Conservation (phyloP, 2,329 filamentous ascomycete genomes). For the Fusarium equiseti region DNA sequence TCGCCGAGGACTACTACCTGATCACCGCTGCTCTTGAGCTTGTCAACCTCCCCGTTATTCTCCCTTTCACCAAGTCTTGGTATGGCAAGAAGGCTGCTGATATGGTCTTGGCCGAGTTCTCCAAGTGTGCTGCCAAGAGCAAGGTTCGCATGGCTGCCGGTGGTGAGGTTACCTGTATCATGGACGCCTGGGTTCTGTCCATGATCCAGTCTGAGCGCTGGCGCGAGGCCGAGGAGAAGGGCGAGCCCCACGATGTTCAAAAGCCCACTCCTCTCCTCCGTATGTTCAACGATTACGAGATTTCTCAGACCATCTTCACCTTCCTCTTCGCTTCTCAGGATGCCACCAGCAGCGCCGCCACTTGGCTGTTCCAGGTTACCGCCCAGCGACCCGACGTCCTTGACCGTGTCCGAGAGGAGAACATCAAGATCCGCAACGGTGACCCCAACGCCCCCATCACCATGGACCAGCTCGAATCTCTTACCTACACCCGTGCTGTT, state of each 20-base stretch:
- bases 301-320: conserved; percentile 92
- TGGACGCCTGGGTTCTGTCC: conserved; percentile 92
- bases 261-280: conserved; percentile 88
- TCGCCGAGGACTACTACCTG: conserved; percentile 95
- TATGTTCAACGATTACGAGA: conserved; percentile 90
- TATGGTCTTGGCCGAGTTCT: conserved; percentile 89
- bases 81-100: conserved; percentile 96
- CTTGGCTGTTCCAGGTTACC: conserved; percentile 95
- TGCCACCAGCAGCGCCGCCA: conserved; percentile 91
- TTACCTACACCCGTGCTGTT: conserved; percentile 91
- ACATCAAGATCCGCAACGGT: conserved; percentile 80
- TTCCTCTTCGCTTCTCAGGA: conserved; percentile 98
- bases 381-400: conserved; percentile 94
- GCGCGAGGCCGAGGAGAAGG: conserved; percentile 80
- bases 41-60: conserved; percentile 97
- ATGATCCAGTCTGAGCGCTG: conserved; percentile 89
- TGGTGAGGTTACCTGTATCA: conserved; percentile 88
- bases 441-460: conserved; percentile 76
- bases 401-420: conserved; percentile 92
- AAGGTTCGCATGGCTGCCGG: conserved; percentile 92
- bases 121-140: conserved; percentile 91
- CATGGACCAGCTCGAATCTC: conserved; percentile 88
- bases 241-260: conserved; percentile 75
- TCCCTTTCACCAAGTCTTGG: conserved; percentile 96
- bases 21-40: conserved; percentile 96